These are phyloP conservation scores for Sporothrix dimorphospora DNA, from an alignment of 2,329 filamentous ascomycete species.

Conservation along the genomic window DNA sequence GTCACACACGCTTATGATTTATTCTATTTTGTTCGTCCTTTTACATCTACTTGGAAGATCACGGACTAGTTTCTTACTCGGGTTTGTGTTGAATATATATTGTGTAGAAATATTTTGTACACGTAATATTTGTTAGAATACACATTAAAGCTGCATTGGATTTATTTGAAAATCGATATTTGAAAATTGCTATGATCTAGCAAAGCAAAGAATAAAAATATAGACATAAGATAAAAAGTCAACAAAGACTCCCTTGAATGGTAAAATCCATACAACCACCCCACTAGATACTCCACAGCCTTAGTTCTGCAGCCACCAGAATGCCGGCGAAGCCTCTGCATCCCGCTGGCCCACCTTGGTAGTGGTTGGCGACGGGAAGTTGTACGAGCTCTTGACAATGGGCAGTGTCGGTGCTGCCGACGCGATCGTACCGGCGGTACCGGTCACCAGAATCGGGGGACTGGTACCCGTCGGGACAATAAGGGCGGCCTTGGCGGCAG, in stretches of 20 bases:
- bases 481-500: background rate
- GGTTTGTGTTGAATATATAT: too few species aligned
- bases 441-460: background rate
- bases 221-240: background rate
- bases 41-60: too few species aligned
- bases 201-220: background rate
- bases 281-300: background rate
- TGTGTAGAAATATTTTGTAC: too few species aligned
- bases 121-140: too few species aligned
- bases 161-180: background rate
- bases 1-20: too few species aligned
- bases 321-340: background rate
- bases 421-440: background rate
- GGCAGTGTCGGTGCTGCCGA: background rate
- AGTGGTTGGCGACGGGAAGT: slow-evolving; percentile 1
- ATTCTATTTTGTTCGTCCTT: too few species aligned
- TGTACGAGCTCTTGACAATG: background rate
- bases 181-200: background rate
- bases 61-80: too few species aligned
- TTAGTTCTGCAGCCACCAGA: background rate
- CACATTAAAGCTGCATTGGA: too few species aligned
- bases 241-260: background rate
- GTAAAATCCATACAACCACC: background rate
- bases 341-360: background rate
- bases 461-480: background rate